Evolutionary conservation across 139 green algal species (phyloP).

Genomic region (Astrephomene gubernaculifera): DNA sequence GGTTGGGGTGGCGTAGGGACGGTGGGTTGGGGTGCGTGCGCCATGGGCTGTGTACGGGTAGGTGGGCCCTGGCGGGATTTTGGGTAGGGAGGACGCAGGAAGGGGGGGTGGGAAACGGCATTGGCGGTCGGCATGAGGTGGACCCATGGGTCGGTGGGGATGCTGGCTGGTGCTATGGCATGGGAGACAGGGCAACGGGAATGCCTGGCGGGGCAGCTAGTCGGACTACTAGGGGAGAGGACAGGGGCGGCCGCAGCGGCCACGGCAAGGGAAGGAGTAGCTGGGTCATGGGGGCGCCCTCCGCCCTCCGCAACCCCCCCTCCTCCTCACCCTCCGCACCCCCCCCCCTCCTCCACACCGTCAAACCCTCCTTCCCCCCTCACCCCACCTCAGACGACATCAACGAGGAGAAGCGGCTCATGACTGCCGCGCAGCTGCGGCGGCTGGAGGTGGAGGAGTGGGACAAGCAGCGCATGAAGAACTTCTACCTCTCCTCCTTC

Average conservation of each 20-base stretch:
- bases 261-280: neutral
- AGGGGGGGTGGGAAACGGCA: too few relatives aligned
- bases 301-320: too few relatives aligned
- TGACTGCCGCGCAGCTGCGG: conserved; percentile 63
- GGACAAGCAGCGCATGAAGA: conserved; percentile 74
- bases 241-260: too few relatives aligned
- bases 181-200: too few relatives aligned
- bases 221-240: too few relatives aligned
- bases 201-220: too few relatives aligned
- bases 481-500: conserved; percentile 46
- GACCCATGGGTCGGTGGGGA: too few relatives aligned
- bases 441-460: conserved; percentile 75
- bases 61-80: too few relatives aligned
- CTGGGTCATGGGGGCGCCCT: neutral
- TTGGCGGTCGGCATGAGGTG: too few relatives aligned
- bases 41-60: too few relatives aligned
- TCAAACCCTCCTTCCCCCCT: neutral
- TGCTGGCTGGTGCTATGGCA: too few relatives aligned
- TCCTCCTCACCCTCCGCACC: neutral
- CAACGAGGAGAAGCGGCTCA: conserved; percentile 59
- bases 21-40: neutral
- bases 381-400: conserved; percentile 34
- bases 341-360: neutral
- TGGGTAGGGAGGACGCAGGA: too few relatives aligned
- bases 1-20: neutral